Evolutionary conservation across 2,329 filamentous ascomycete genomes (phyloP).

Genomic region (Pseudogymnoascus sp.): DNA sequence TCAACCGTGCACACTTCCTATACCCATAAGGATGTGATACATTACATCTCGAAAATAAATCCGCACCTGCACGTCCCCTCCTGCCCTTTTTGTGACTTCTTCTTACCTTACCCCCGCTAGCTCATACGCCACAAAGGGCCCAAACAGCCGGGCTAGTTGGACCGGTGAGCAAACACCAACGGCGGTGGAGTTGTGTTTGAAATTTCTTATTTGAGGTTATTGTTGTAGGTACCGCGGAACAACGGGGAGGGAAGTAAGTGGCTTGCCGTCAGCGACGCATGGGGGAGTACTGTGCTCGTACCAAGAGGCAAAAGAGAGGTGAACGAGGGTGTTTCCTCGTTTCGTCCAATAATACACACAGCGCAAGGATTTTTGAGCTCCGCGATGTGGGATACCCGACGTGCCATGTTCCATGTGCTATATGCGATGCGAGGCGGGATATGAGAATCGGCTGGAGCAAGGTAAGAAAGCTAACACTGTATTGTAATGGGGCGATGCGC

Average conservation of each 20-base stretch:
- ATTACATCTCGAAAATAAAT: no score
- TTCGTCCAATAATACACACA: not conserved
- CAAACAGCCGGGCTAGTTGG: no score
- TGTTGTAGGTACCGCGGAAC: not conserved
- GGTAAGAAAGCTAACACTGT: not conserved
- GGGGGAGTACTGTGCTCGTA: not conserved
- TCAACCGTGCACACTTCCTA: no score
- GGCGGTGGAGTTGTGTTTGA: no score
- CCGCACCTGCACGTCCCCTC: no score
- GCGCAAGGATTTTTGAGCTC: not conserved
- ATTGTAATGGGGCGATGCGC: not conserved
- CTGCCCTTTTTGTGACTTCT: no score
- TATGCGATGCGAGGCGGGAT: not conserved
- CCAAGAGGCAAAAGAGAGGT: not conserved
- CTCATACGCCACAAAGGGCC: no score
- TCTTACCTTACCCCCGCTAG: no score
- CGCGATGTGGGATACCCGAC: not conserved
- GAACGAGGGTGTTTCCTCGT: not conserved
- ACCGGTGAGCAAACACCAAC: no score
- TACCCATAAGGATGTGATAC: no score
- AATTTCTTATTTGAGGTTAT: not conserved
- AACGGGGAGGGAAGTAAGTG: not conserved
- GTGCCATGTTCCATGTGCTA: not conserved
- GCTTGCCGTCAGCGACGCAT: not conserved
- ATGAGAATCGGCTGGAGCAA: not conserved